phyloP scores from a whole-genome alignment of 177 flowering plant species.

The Vitis hybrid region DNA sequence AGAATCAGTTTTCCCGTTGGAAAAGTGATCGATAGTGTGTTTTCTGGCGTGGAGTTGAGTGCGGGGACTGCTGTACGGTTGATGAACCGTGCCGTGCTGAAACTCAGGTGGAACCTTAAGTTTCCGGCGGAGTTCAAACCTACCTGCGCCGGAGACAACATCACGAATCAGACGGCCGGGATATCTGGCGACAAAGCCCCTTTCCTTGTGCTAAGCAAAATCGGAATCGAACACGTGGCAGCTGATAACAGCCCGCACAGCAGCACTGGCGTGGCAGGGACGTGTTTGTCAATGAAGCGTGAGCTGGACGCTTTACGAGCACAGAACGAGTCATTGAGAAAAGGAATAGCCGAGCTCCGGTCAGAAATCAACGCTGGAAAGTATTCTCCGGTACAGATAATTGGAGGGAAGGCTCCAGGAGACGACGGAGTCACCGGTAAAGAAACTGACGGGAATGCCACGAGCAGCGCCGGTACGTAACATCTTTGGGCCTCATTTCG shows the following conservation, averaged over 20 bases:
- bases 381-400: neutral
- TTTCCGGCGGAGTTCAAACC: neutral
- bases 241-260: neutral
- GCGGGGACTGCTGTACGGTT: neutral
- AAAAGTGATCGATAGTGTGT: neutral
- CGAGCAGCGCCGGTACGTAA: neutral
- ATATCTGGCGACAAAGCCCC: neutral
- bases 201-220: slow-evolving; percentile 1
- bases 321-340: neutral
- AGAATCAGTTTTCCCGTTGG: neutral
- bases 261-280: neutral
- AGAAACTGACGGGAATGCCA: neutral
- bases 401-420: neutral
- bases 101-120: neutral
- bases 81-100: neutral
- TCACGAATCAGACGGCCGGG: neutral
- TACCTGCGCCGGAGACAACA: neutral
- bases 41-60: neutral
- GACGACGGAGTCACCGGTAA: neutral
- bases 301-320: neutral
- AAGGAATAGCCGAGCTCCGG: neutral
- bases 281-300: neutral
- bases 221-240: neutral
- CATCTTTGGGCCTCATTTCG: neutral
- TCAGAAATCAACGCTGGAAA: neutral